phyloP scores from a whole-genome alignment of 176 grass and related monocot species.

The Stipa capillata region DNA sequence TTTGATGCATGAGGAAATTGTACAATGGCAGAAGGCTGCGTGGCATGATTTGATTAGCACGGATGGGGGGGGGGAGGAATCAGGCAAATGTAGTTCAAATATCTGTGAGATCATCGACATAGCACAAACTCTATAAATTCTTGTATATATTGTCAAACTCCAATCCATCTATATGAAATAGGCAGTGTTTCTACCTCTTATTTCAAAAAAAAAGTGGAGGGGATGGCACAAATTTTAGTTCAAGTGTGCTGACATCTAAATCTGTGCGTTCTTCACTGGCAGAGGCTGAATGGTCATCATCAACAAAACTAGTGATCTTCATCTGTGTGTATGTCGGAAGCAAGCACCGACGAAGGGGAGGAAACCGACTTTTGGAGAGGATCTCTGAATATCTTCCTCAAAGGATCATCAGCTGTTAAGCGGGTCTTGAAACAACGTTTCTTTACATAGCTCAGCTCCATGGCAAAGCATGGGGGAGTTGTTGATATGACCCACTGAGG shows the following conservation, averaged over 20 bases:
- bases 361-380: constrained; percentile 24
- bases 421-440: constrained; percentile 66
- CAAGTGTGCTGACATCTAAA: constrained; percentile 31
- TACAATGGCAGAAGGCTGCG: too few species aligned
- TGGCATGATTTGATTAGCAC: too few species aligned
- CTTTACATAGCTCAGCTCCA: constrained; percentile 85
- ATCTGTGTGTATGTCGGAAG: background rate
- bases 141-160: too few species aligned
- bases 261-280: constrained; percentile 13
- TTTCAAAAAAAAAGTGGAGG: too few species aligned
- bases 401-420: constrained; percentile 54
- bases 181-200: too few species aligned
- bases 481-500: constrained; percentile 92
- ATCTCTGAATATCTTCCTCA: constrained; percentile 73
- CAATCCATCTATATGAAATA: too few species aligned
- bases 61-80: too few species aligned
- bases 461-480: constrained; percentile 66
- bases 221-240: constrained; percentile 51
- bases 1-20: too few species aligned
- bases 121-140: too few species aligned
- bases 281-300: background rate
- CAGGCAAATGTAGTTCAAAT: too few species aligned
- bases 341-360: constrained; percentile 8
- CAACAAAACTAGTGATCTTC: constrained; percentile 9
- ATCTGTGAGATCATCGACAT: too few species aligned